Base-by-base conservation (phyloP, 2,329 filamentous ascomycete species). In the Fusarium dlaminii region DNA sequence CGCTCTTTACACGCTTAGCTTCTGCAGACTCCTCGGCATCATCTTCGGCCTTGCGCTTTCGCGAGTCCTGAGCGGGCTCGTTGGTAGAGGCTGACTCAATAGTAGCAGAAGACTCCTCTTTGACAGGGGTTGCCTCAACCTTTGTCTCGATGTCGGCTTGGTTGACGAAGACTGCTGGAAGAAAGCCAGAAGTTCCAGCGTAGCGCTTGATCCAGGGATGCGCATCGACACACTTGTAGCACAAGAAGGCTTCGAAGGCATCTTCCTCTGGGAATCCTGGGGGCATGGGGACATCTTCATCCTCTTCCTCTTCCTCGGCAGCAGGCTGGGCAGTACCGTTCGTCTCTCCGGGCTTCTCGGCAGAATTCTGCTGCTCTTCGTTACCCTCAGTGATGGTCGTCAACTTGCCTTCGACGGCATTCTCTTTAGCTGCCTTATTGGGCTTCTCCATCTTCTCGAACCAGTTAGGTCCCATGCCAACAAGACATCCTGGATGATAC, bases 401-500 rank as follows among this genome's bases (percentile, higher is more conserved):
- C 13, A 90, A 79, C 3, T 81, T 64, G 1, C 78, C 78, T 12
- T 79, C 75, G 3, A 71, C 65, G 8, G 37, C 36, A 11, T 18
- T 51, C 6, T 73, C 66, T 8, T 66, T 52, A n/a, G 42, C 27
- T 15, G 75, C 83, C 22, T 72, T 48, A 51, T 84, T 83, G n/a
- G 78, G 60, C 65, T 75, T 81, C 73, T 81, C 80, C 82, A 82
- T 85, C 78, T 84, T 87, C 79, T 92, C 90, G 73, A 87, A 90
- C 90, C 93, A 95, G 67, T 90, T 88, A 17, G 94, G 89, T 2
- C 92, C 91, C 75, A 97, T 84, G 11, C 95, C 95, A 55, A 98
- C 90, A 13, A 98, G 85, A 80, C 96, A 98, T 71, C 96, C 95
- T 1, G 96, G 94, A 84, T 98, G 96, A 88, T 94, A 98, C 96